Evolutionary conservation across 257 asterid genomes (phyloP).

Genomic region (Leonotis leonurus): DNA sequence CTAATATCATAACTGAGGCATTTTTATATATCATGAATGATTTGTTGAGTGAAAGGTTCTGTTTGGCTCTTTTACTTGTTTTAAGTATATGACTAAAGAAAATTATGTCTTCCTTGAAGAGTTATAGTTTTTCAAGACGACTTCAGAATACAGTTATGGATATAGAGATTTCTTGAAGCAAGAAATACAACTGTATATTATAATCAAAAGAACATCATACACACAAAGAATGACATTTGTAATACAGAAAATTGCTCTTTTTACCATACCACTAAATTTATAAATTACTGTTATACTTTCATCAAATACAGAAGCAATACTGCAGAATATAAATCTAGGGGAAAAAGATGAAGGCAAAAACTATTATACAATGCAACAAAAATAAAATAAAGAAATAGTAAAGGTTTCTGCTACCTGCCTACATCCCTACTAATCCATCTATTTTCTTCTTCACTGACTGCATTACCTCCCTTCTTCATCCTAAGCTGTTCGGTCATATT

Average conservation of each 20-base stretch:
- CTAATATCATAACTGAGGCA: background rate
- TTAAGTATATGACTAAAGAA: background rate
- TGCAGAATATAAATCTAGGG: conserved; percentile 34
- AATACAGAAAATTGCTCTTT: conserved; percentile 1
- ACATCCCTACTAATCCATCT: conserved; percentile 56
- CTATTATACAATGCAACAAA: conserved; percentile 50
- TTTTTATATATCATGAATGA: background rate
- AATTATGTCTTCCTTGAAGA: too few species aligned
- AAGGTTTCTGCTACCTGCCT: conserved; percentile 47
- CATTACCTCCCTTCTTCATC: conserved; percentile 27
- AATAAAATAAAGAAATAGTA: background rate
- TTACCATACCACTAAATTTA: conserved; percentile 14
- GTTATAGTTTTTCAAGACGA: too few species aligned
- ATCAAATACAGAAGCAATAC: conserved; percentile 55
- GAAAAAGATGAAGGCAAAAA: conserved; percentile 31
- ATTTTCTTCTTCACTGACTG: conserved; percentile 46
- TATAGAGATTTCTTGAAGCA: background rate
- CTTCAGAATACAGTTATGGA: too few species aligned
- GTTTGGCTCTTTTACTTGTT: background rate
- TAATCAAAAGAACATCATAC: background rate
- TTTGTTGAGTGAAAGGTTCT: background rate
- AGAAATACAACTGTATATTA: background rate
- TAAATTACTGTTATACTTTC: conserved; percentile 46
- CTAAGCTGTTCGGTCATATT: conserved; percentile 42
- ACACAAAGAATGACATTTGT: too few species aligned